Conservation (phyloP, 2,329 filamentous ascomycete genomes). For the Aspergillus uvarum region DNA sequence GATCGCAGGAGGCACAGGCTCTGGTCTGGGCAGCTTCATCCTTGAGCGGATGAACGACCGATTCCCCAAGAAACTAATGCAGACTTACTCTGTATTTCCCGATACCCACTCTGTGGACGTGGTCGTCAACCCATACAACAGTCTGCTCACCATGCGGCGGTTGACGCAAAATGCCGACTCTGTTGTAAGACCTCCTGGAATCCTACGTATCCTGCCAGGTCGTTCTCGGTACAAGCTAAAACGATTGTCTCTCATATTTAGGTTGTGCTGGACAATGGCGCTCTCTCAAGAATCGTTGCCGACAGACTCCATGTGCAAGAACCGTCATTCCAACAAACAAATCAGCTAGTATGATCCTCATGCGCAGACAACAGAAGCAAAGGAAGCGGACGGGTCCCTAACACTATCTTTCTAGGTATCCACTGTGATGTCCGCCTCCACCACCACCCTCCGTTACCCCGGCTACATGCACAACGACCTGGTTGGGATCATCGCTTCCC, state of each 20-base stretch:
- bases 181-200: slow-evolving; percentile 57
- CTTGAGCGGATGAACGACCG: slow-evolving; percentile 94
- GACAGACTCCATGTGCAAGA: slow-evolving; percentile 93
- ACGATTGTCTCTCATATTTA: slow-evolving; percentile 26
- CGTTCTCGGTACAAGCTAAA: slow-evolving; percentile 22
- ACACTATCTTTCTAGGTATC: slow-evolving; percentile 58
- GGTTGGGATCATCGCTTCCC: slow-evolving; percentile 89
- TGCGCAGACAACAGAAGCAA: neutral
- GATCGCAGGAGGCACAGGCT: slow-evolving; percentile 94
- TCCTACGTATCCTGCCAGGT: neutral
- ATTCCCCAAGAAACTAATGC: slow-evolving; percentile 98
- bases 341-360: slow-evolving; percentile 68
- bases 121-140: slow-evolving; percentile 98
- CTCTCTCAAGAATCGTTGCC: slow-evolving; percentile 87
- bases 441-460: slow-evolving; percentile 91
- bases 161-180: slow-evolving; percentile 96
- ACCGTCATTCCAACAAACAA: slow-evolving; percentile 95
- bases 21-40: slow-evolving; percentile 91
- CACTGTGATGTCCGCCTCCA: slow-evolving; percentile 98
- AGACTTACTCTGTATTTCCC: slow-evolving; percentile 98
- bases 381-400: neutral
- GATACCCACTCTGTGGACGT: slow-evolving; percentile 89
- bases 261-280: slow-evolving; percentile 93
- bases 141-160: slow-evolving; percentile 83
- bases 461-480: slow-evolving; percentile 99